phyloP scores from a whole-genome alignment of 345 rosid genomes.

The Eucalyptus globulus region DNA sequence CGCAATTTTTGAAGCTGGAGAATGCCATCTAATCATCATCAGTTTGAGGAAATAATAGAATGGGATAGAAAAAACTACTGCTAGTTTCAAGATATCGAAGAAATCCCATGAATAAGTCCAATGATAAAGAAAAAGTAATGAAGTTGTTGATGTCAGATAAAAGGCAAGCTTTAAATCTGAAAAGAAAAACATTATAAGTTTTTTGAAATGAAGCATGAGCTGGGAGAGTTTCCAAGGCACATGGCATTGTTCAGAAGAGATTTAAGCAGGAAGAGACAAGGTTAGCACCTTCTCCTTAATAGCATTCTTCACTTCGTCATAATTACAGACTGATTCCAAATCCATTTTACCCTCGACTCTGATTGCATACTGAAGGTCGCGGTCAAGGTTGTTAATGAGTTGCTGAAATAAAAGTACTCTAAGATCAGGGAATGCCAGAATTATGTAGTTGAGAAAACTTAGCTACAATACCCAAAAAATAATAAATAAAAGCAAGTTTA shows the following conservation, averaged over 20 bases:
- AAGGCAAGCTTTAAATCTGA: background rate
- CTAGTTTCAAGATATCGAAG: background rate
- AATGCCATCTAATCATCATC: background rate
- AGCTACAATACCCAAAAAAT: background rate
- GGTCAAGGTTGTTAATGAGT: slow-evolving; percentile 78
- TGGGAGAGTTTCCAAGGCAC: background rate
- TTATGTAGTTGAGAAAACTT: background rate
- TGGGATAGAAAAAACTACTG: background rate
- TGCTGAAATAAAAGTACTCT: slow-evolving; percentile 32
- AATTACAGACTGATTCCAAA: slow-evolving; percentile 68
- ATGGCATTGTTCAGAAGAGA: background rate
- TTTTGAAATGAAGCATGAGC: background rate
- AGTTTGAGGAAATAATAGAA: background rate
- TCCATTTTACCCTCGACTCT: slow-evolving; percentile 93
- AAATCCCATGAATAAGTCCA: background rate
- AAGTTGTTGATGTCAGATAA: background rate
- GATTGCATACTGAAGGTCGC: slow-evolving; percentile 93
- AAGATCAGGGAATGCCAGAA: slow-evolving; percentile 10
- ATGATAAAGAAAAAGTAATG: background rate
- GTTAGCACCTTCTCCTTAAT: slow-evolving; percentile 61
- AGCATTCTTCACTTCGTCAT: slow-evolving; percentile 75
- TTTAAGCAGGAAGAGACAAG: background rate
- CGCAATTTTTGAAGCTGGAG: slow-evolving; percentile 69
- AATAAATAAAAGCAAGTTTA: background rate
- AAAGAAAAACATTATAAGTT: background rate